These are phyloP conservation scores for Colletotrichum abscissum DNA, from an alignment of 2,329 filamentous ascomycete genomes.

Conservation along the genomic window DNA sequence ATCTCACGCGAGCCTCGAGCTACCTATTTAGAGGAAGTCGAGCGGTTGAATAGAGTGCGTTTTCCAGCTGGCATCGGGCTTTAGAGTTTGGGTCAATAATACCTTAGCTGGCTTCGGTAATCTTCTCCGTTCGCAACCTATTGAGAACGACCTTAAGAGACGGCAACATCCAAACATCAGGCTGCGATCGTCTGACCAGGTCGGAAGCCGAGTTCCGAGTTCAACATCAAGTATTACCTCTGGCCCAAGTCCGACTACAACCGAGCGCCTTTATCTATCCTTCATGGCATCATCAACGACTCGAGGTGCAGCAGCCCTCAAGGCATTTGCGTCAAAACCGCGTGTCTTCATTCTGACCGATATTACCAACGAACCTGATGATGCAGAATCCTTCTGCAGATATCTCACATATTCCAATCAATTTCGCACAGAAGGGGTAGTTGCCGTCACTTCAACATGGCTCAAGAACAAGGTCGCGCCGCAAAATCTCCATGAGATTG, in stretches of 20 bases:
- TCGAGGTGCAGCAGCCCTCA: constrained; percentile 1
- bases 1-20: background rate
- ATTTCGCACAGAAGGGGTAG: constrained; percentile 57
- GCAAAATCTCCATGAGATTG: constrained; percentile 54
- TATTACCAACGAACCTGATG: constrained; percentile 59
- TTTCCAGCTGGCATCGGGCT: background rate
- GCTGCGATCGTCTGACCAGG: background rate
- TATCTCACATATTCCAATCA: constrained; percentile 59
- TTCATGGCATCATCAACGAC: constrained; percentile 3
- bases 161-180: background rate
- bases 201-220: background rate
- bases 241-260: background rate
- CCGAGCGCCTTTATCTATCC: background rate
- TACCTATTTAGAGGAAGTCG: background rate
- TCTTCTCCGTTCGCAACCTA: background rate
- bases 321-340: constrained; percentile 41
- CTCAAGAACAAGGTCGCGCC: constrained; percentile 52
- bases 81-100: background rate
- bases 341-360: constrained; percentile 55
- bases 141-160: background rate
- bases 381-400: constrained; percentile 56
- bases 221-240: background rate
- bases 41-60: background rate
- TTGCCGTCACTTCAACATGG: constrained; percentile 59
- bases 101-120: background rate